A percentile compares a stretch with the other conserved stretches of the same genome.
Evolutionary conservation across 345 rosid genomes (phyloP).

Genomic region (Anacardium occidentale): DNA sequence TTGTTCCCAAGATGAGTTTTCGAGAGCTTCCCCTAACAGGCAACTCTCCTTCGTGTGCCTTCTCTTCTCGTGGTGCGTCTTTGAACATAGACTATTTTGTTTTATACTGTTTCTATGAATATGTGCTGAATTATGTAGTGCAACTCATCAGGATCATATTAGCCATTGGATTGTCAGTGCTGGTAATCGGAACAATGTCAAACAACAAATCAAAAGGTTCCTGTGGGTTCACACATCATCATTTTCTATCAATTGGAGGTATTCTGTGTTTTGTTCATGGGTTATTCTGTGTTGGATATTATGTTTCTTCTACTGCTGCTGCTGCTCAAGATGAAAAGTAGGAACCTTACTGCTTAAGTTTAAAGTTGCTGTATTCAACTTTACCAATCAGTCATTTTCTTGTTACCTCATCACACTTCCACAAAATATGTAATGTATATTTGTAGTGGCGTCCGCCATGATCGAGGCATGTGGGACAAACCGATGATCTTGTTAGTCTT

Average conservation of each 20-base stretch:
- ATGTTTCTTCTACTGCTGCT: conserved; percentile 81
- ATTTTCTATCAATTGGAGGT: conserved; percentile 86
- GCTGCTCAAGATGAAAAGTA: conserved; percentile 43
- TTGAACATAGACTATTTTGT: neutral
- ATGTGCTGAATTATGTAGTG: neutral
- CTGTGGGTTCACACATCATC: conserved; percentile 88
- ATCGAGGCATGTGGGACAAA: neutral
- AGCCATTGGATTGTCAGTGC: conserved; percentile 62
- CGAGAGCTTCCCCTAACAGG: conserved; percentile 56
- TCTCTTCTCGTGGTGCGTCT: conserved; percentile 70
- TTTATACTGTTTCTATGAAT: no score
- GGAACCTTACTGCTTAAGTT: neutral
- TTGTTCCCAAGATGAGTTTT: conserved; percentile 83
- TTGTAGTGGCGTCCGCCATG: neutral
- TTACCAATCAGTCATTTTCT: conserved; percentile 10
- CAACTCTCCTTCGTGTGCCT: conserved; percentile 78
- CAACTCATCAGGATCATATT: conserved; percentile 60
- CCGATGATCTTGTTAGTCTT: neutral
- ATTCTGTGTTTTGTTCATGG: conserved; percentile 84
- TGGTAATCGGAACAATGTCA: conserved; percentile 78
- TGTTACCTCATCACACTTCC: neutral
- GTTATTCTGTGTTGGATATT: conserved; percentile 71
- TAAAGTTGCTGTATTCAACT: neutral
- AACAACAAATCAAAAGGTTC: conserved; percentile 75
- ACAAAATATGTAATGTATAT: neutral